These are phyloP conservation scores for Diaporthe vaccinii DNA, from an alignment of 2,329 filamentous ascomycete genomes.

Conservation along the genomic window DNA sequence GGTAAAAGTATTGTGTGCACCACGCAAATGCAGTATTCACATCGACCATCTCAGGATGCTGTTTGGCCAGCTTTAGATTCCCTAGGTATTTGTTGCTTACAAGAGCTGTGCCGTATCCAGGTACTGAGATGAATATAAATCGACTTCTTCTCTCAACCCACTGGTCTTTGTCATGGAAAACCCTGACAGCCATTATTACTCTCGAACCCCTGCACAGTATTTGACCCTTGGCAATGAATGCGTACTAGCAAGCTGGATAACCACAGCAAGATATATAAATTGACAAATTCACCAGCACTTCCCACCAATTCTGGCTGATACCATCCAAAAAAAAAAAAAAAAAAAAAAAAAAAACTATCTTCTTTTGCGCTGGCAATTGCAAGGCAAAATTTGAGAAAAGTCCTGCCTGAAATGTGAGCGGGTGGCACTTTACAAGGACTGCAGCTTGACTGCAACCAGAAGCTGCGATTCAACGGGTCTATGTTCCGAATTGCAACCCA, in stretches of 20 bases:
- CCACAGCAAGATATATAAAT: not conserved
- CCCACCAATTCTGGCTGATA: too few relatives aligned
- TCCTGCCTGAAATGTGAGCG: not conserved
- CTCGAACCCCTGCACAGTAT: not conserved
- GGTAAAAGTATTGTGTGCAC: too few relatives aligned
- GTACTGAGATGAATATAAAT: not conserved
- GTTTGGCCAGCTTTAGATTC: not conserved
- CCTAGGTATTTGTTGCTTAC: not conserved
- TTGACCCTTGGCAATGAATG: not conserved
- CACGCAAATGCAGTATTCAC: too few relatives aligned
- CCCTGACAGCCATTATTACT: not conserved
- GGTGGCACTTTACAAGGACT: not conserved
- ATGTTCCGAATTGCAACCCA: not conserved
- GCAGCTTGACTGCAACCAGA: not conserved
- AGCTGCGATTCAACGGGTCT: not conserved
- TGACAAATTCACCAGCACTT: not conserved
- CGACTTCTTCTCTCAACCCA: not conserved
- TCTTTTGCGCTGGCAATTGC: not conserved
- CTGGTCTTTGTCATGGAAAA: not conserved
- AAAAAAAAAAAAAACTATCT: not conserved
- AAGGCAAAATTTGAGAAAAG: not conserved
- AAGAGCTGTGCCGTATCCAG: not conserved
- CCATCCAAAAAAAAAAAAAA: fast-evolving
- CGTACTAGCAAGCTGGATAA: not conserved
- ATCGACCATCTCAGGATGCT: not conserved